Evolutionary conservation across 441 rosid species (phyloP).

Genomic region (Bocquillonia castaneifolia): DNA sequence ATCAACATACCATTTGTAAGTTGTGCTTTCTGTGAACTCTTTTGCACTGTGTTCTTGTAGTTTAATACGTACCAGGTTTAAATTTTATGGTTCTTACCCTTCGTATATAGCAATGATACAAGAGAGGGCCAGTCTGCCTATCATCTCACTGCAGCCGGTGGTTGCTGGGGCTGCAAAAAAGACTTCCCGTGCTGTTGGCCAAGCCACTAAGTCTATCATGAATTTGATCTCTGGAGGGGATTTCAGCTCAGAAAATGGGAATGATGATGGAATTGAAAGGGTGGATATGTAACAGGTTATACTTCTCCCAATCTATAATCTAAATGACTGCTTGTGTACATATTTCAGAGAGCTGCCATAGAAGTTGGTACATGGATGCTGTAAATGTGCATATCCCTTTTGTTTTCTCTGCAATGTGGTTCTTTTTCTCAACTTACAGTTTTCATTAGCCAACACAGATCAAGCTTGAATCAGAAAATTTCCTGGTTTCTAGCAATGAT

Average conservation of each 20-base stretch:
- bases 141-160: slow-evolving; percentile 68
- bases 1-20: slow-evolving; percentile 69
- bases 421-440: too few relatives aligned
- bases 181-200: slow-evolving; percentile 73
- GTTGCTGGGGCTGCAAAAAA: slow-evolving; percentile 77
- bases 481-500: too few relatives aligned
- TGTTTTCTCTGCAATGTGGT: not conserved
- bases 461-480: too few relatives aligned
- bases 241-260: slow-evolving; percentile 34
- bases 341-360: not conserved
- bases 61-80: slow-evolving; percentile 3
- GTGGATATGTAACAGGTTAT: slow-evolving; percentile 29
- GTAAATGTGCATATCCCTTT: not conserved
- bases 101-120: slow-evolving; percentile 76
- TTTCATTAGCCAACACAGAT: too few relatives aligned
- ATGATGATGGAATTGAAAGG: slow-evolving; percentile 38
- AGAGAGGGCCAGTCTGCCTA: slow-evolving; percentile 81
- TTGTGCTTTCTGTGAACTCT: slow-evolving; percentile 3
- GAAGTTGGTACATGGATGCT: not conserved
- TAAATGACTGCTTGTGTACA: slow-evolving; percentile 11
- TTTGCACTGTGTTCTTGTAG: not conserved
- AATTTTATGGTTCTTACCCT: slow-evolving; percentile 5
- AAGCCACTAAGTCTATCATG: slow-evolving; percentile 66
- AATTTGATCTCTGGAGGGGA: slow-evolving; percentile 50
- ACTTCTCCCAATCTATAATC: not conserved